A percentile compares a stretch with the other conserved stretches of the same genome.
phyloP scores from a whole-genome alignment of 140 eudicot species.

The Cichorium intybus region DNA sequence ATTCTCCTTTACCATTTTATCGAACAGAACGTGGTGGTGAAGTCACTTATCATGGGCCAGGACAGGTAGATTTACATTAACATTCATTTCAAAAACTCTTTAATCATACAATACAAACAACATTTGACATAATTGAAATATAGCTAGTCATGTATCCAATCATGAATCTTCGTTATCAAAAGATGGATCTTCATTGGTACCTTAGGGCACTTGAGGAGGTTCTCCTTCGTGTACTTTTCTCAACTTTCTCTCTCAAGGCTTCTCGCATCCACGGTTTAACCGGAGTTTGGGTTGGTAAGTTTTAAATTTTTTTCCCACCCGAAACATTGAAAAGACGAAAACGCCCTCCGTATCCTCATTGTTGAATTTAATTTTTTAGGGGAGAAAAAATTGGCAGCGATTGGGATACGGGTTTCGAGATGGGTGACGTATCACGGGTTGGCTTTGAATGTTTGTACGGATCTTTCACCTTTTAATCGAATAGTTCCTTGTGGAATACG shows the following conservation, averaged over 20 bases:
- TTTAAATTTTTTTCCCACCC: neutral
- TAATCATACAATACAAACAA: too few species aligned
- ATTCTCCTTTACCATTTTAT: conserved; percentile 62
- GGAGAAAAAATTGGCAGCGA: conserved; percentile 74
- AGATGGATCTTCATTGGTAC: conserved; percentile 99
- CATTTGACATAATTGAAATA: conserved; percentile 24
- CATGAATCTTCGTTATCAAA: conserved; percentile 74
- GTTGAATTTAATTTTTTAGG: conserved; percentile 36
- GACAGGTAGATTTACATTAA: conserved; percentile 66
- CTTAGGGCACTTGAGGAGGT: conserved; percentile 87
- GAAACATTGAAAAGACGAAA: neutral
- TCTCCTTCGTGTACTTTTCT: conserved; percentile 63
- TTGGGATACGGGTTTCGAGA: conserved; percentile 71
- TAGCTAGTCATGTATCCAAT: conserved; percentile 90
- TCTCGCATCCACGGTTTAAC: conserved; percentile 68
- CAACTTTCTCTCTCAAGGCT: conserved; percentile 60
- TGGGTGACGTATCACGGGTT: conserved; percentile 85
- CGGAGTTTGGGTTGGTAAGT: conserved; percentile 97
- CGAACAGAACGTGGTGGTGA: conserved; percentile 96
- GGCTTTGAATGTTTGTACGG: conserved; percentile 71
- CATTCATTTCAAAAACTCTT: too few species aligned
- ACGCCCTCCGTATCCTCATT: neutral
- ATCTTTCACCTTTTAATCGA: conserved; percentile 54
- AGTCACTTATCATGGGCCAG: conserved; percentile 97
- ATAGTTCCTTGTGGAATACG: conserved; percentile 83